Evolutionary conservation across 352 stramenopile genomes (phyloP).

Genomic region (Elongisporangium senticosum): DNA sequence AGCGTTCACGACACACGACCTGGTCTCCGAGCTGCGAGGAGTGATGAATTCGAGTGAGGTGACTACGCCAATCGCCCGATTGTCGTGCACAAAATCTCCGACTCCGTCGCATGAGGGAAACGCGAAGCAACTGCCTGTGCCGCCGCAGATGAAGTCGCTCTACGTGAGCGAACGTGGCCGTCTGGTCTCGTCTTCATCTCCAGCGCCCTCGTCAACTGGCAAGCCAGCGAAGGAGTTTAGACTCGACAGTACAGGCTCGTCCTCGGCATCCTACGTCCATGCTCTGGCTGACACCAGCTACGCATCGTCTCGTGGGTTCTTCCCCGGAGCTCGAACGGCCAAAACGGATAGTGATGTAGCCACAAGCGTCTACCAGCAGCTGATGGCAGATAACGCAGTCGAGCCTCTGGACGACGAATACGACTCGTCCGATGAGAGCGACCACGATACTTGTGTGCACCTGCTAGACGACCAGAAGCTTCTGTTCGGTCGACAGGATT

Average conservation of each 20-base stretch:
- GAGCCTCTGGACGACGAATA: neutral
- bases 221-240: neutral
- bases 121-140: slow-evolving; percentile 3
- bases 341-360: neutral
- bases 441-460: neutral
- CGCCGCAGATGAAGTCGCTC: slow-evolving; percentile 6
- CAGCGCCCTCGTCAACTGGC: neutral
- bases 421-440: neutral
- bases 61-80: slow-evolving; percentile 19
- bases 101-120: slow-evolving; percentile 10
- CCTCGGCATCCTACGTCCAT: neutral
- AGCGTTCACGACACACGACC: slow-evolving; percentile 36
- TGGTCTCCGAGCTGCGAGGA: slow-evolving; percentile 49
- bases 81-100: slow-evolving; percentile 22
- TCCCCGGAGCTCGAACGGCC: neutral
- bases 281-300: neutral
- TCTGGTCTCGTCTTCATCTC: neutral
- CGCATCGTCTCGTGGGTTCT: neutral
- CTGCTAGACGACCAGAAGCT: neutral
- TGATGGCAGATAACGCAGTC: neutral
- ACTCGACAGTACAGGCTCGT: neutral
- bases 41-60: slow-evolving; percentile 70
- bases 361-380: neutral
- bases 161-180: neutral
- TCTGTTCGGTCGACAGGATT: neutral